Base-by-base conservation (phyloP, 257 asterid species). In the Cinchona pubescens region DNA sequence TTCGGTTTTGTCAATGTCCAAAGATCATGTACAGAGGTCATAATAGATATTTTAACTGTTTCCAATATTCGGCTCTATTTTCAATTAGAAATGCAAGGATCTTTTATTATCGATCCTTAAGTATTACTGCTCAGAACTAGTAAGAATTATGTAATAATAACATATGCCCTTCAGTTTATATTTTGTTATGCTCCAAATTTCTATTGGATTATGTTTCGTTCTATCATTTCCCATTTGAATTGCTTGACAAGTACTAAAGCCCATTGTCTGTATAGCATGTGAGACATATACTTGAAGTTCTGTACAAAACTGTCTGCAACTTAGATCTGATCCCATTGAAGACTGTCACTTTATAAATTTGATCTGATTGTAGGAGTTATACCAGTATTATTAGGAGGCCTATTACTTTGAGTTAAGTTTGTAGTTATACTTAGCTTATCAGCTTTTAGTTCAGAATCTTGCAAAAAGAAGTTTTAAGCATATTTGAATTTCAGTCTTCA, bases 71-170 rank as follows among this genome's bases (percentile, higher is more conserved):
- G 40, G 2, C 29, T 69, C 73, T 46, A 18, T 46, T 37, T 29
- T 69, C 43, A 69, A 6, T 13, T 66, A 3, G 8, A 18, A 29
- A 25, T 45, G 4, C 1, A 14, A n/a, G n/a, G 58, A 43, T 42
- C 37, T 34, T 27, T 7, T 13, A 64, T 9, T 23, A 40, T 5
- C 7, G 5, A 40, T 40, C 7, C 45, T 3, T 27, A 42, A 34
- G 29, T 67, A 35, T n/a, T n/a, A n/a, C n/a, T n/a, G n/a, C n/a
- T 67, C 12, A 27, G 46, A 67, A 67, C 72, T 67, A 7, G 72
- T 67, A 37, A 29, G 48, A 67, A 14, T 42, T 67, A 49, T 25
- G 51, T 3, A 38, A n/a, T n/a, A n/a, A n/a, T n/a, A n/a, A n/a
- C n/a, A n/a, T n/a, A n/a, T n/a, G n/a, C n/a, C n/a, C n/a, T n/a